phyloP scores from a whole-genome alignment of 176 grass and related monocot genomes.

The Triticum timopheevii region DNA sequence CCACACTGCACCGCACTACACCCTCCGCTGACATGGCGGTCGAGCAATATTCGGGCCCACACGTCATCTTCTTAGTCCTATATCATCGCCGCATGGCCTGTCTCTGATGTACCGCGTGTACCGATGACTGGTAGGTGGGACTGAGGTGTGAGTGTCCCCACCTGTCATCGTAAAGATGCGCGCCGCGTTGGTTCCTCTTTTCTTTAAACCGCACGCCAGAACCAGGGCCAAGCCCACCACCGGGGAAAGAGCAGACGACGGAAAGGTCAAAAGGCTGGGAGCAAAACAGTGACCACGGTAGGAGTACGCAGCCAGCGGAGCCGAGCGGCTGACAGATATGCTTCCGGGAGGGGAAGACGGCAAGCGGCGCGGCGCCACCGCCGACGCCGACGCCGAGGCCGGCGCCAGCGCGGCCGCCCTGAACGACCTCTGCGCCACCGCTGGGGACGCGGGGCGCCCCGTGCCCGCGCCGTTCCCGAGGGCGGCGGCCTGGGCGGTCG shows the following conservation, averaged over 20 bases:
- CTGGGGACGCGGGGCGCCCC: not conserved
- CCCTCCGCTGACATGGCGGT: not conserved
- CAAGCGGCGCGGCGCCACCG: slow-evolving; percentile 24
- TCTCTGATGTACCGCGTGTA: not conserved
- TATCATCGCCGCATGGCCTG: not conserved
- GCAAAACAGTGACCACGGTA: not conserved
- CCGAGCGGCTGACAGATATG: slow-evolving; percentile 29
- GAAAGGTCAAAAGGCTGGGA: slow-evolving; percentile 35
- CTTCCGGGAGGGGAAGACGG: slow-evolving; percentile 18
- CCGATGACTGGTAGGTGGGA: accelerated
- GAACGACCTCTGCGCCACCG: slow-evolving; percentile 63
- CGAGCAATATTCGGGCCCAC: accelerated
- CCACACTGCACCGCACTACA: not conserved
- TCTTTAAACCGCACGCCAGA: slow-evolving; percentile 56
- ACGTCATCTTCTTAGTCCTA: not conserved
- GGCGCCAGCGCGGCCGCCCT: slow-evolving; percentile 32
- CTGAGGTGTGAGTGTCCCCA: accelerated
- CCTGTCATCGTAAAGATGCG: not conserved
- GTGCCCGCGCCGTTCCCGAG: slow-evolving; percentile 48
- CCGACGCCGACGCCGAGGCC: not conserved
- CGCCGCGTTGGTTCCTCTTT: not conserved
- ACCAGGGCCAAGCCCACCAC: slow-evolving; percentile 18
- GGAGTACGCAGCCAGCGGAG: not conserved
- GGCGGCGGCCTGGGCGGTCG: slow-evolving; percentile 44
- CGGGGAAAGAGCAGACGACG: slow-evolving; percentile 21